Evolutionary conservation across 306 rosid species (phyloP).

Genomic region (Arachis hypogaea): DNA sequence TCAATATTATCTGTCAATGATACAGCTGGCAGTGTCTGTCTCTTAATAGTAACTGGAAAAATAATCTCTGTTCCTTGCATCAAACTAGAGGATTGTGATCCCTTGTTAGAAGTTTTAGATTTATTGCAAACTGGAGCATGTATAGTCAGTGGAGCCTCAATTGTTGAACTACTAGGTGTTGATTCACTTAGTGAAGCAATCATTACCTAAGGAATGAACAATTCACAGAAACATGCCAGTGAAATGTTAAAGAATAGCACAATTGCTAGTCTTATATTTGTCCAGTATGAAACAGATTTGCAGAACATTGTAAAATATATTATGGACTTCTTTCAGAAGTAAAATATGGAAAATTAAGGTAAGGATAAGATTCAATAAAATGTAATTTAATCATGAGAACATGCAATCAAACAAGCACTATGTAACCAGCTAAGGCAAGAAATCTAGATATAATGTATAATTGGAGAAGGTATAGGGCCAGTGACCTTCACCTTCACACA

Average conservation of each 20-base stretch:
- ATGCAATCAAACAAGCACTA: slow-evolving; percentile 24
- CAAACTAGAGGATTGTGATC: slow-evolving; percentile 51
- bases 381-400: slow-evolving; percentile 14
- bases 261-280: slow-evolving; percentile 6
- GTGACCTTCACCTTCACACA: slow-evolving; percentile 69
- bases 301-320: slow-evolving; percentile 7
- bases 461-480: not conserved
- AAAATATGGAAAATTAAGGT: slow-evolving; percentile 12
- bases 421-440: not conserved
- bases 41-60: slow-evolving; percentile 80
- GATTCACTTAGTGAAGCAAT: slow-evolving; percentile 64
- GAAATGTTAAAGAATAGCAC: slow-evolving; percentile 22
- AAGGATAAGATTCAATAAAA: slow-evolving; percentile 22
- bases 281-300: slow-evolving; percentile 6
- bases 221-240: not conserved
- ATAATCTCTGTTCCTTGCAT: slow-evolving; percentile 54
- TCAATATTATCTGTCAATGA: slow-evolving; percentile 59
- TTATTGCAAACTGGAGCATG: slow-evolving; percentile 61
- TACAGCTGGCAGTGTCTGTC: slow-evolving; percentile 58
- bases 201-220: slow-evolving; percentile 65
- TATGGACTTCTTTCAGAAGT: not conserved
- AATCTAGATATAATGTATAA: slow-evolving; percentile 1
- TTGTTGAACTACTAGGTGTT: slow-evolving; percentile 62
- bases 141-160: slow-evolving; percentile 83
- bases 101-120: slow-evolving; percentile 43